Conservation (phyloP, 352 stramenopile species). For the Pseudoperonospora humuli region DNA sequence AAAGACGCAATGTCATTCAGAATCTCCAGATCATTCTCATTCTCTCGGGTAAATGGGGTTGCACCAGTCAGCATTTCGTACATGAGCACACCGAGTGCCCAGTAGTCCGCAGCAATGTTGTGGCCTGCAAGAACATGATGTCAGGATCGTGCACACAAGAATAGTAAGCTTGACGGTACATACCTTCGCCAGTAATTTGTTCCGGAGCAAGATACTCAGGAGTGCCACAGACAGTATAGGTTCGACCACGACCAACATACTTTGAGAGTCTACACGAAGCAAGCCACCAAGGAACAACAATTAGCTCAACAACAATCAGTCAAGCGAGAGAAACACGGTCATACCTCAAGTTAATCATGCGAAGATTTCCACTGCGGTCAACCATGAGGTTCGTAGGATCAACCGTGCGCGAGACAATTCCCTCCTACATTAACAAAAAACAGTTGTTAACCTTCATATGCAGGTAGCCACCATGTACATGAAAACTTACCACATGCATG, state of each 20-base stretch:
- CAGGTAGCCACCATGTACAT: not conserved
- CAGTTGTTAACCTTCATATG: not conserved
- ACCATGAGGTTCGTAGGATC: constrained; percentile 79
- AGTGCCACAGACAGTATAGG: constrained; percentile 82
- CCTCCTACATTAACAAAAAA: constrained; percentile 33
- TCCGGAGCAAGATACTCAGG: constrained; percentile 81
- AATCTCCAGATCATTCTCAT: constrained; percentile 82
- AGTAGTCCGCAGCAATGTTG: constrained; percentile 88
- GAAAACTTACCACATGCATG: constrained; percentile 51
- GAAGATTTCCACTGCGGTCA: constrained; percentile 71
- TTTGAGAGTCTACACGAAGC: constrained; percentile 54
- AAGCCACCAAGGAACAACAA: not conserved
- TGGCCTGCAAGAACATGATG: constrained; percentile 34
- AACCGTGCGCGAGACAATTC: constrained; percentile 68
- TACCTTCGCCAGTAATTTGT: constrained; percentile 83
- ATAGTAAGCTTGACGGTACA: not conserved
- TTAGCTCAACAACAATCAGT: not conserved
- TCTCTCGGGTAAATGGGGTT: constrained; percentile 84
- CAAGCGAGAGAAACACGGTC: not conserved
- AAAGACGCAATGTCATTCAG: constrained; percentile 83
- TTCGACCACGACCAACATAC: constrained; percentile 76
- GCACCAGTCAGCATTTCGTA: constrained; percentile 89
- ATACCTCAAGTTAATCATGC: constrained; percentile 78
- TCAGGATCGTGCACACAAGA: not conserved
- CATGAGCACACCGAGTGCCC: constrained; percentile 90